A percentile compares a stretch with the other conserved stretches of the same genome.
These are phyloP conservation scores for Thelonectria olida DNA, from an alignment of 2,329 filamentous ascomycete genomes.

Conservation along the genomic window DNA sequence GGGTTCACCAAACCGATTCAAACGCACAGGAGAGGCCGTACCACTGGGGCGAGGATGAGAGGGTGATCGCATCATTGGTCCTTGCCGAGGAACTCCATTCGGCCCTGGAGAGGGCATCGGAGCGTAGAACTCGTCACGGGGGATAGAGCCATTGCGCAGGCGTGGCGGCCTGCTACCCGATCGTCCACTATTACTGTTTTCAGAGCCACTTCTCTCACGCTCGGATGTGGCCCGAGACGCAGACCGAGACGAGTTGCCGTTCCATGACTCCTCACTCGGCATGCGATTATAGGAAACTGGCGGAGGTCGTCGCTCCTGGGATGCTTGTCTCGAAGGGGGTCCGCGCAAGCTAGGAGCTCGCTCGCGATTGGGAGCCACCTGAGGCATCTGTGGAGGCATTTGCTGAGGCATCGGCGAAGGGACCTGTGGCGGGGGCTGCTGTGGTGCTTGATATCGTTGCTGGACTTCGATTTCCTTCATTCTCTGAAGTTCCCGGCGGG, in stretches of 20 bases:
- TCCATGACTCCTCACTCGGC: slow-evolving; percentile 54
- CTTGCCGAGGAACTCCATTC: slow-evolving; percentile 41
- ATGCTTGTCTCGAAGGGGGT: slow-evolving; percentile 48
- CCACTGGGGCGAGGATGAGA: slow-evolving; percentile 47
- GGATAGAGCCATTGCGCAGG: slow-evolving; percentile 49
- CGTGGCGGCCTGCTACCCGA: slow-evolving; percentile 52
- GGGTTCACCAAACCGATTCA: slow-evolving; percentile 33
- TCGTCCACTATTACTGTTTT: slow-evolving; percentile 58
- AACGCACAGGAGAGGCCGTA: slow-evolving; percentile 31
- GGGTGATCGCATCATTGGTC: slow-evolving; percentile 53
- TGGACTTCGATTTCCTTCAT: slow-evolving; percentile 63
- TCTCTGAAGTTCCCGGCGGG: slow-evolving; percentile 64
- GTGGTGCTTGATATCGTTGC: slow-evolving; percentile 50
- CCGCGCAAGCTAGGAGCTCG: slow-evolving; percentile 36
- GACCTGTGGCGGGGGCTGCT: slow-evolving; percentile 10
- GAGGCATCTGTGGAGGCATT: slow-evolving; percentile 6
- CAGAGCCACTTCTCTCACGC: slow-evolving; percentile 64
- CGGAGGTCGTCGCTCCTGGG: slow-evolving; percentile 55
- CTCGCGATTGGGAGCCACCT: slow-evolving; percentile 20
- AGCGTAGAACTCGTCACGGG: slow-evolving; percentile 48
- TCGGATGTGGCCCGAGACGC: slow-evolving; percentile 50
- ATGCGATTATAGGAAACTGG: slow-evolving; percentile 56
- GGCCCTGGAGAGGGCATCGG: slow-evolving; percentile 33
- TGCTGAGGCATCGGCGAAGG: slow-evolving; percentile 8
- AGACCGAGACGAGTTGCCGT: slow-evolving; percentile 39